Evolutionary conservation across 257 asterid species (phyloP), one percentile per base, ranked within the genome.

Genomic region (Nicotiana obtusifolia): DNA sequence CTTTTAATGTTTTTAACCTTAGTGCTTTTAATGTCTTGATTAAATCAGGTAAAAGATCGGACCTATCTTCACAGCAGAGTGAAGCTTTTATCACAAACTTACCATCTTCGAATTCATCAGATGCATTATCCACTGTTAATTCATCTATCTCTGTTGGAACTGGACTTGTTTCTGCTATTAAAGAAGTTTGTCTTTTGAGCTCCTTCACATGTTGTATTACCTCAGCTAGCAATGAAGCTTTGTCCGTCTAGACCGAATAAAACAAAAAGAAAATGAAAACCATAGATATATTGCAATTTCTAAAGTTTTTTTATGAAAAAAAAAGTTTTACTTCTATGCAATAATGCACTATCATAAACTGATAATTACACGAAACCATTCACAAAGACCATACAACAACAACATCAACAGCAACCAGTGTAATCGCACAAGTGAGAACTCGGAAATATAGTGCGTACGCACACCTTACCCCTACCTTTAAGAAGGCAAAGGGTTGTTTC

Each of bases 121-220:
- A 81, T 33, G 98, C 89, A 82, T 86, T 83, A 13, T 93, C 98
- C 20, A 95, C 97, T 17, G 84, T 90, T 64, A 95, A 28, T 69
- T 95, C 99, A 13, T 95, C 98, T 20, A 61, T 83, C 71, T 95
- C 97, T 0, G 98, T 90, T 26, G 99, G 99, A 22, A 92, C 87
- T 4, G 86, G 85, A 47, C 82, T 88, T 11, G 97, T 80, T 80
- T 89, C 97, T 1, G 90, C 90, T 81, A 93, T 87, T 30, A 83
- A 69, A 3, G 93, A 93, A 1, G 99, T 92, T 76, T 93, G 98
- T 8, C 92, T 85, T 67, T 90, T 95, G 2, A 95, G 89, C 84
- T 95, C 98, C 86, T 95, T 95, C 89, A 95, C 91, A 56, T 95
- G 98, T 52, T 95, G 95, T 84, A 95, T 91, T 17, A 95, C 99